Evolutionary conservation across 2,329 filamentous ascomycete genomes (phyloP).

Genomic region (Apiospora marii): DNA sequence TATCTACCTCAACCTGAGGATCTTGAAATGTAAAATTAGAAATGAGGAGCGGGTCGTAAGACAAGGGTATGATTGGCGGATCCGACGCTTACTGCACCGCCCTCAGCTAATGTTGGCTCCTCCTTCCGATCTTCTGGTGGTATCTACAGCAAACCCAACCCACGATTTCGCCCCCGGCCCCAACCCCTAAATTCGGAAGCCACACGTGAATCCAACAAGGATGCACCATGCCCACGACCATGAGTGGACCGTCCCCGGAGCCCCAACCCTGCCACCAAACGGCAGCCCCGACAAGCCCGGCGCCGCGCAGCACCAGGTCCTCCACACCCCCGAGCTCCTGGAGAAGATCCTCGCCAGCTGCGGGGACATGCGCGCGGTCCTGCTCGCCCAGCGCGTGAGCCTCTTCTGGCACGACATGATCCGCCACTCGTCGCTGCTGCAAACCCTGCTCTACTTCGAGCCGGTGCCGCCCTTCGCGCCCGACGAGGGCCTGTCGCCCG

Average conservation of each 20-base stretch:
- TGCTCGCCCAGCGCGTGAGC: slow-evolving; percentile 11
- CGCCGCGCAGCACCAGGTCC: background rate
- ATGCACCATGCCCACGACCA: background rate
- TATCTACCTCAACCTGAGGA: background rate
- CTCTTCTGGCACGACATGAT: background rate
- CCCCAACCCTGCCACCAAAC: background rate
- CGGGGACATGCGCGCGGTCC: slow-evolving; percentile 13
- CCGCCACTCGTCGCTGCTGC: slow-evolving; percentile 1
- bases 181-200: background rate
- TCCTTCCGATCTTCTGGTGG: background rate
- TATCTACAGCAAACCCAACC: background rate
- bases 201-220: background rate
- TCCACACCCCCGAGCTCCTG: slow-evolving; percentile 9
- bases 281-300: background rate
- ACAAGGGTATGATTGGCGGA: background rate
- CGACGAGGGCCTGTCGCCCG: slow-evolving; percentile 4
- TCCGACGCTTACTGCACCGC: background rate
- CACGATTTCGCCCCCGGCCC: background rate
- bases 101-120: background rate
- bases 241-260: background rate
- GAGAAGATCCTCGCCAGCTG: background rate
- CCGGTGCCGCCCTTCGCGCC: background rate
- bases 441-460: slow-evolving; percentile 9
- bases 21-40: background rate
- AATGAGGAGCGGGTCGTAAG: background rate